These are phyloP conservation scores for Paramecium bursaria DNA, from an alignment of 73 alveolate genomes.

Conservation along the genomic window DNA sequence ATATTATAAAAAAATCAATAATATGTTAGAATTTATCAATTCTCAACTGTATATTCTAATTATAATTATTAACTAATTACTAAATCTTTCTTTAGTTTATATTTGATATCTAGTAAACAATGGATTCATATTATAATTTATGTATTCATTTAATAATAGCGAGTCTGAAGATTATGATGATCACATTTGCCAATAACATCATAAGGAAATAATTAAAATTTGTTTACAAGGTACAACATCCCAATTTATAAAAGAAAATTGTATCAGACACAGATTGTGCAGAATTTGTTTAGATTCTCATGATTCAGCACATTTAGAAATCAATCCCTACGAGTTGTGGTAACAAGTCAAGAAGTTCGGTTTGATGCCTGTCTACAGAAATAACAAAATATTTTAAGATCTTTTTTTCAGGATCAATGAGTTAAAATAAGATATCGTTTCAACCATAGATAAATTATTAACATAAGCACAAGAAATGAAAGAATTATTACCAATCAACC, in stretches of 20 bases:
- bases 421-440: not conserved
- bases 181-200: too few species aligned
- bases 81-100: too few species aligned
- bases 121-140: too few species aligned
- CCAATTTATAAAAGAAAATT: not conserved
- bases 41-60: too few species aligned
- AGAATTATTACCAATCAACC: constrained; percentile 13
- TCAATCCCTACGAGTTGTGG: not conserved
- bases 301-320: not conserved
- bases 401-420: constrained; percentile 4
- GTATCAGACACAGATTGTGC: constrained; percentile 32
- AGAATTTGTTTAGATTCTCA: not conserved
- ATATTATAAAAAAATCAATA: too few species aligned
- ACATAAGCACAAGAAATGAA: not conserved
- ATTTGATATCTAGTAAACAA: too few species aligned
- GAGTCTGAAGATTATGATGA: too few species aligned
- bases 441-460: constrained; percentile 6
- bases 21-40: too few species aligned
- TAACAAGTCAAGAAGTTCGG: constrained; percentile 1
- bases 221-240: not conserved
- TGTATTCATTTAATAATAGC: too few species aligned
- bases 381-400: constrained; percentile 1
- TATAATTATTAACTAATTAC: too few species aligned
- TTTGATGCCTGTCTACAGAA: not conserved
- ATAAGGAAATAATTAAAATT: constrained; percentile 17